phyloP scores from a whole-genome alignment of 768 basidiomycete species.

The Gloeostereum incarnatum region DNA sequence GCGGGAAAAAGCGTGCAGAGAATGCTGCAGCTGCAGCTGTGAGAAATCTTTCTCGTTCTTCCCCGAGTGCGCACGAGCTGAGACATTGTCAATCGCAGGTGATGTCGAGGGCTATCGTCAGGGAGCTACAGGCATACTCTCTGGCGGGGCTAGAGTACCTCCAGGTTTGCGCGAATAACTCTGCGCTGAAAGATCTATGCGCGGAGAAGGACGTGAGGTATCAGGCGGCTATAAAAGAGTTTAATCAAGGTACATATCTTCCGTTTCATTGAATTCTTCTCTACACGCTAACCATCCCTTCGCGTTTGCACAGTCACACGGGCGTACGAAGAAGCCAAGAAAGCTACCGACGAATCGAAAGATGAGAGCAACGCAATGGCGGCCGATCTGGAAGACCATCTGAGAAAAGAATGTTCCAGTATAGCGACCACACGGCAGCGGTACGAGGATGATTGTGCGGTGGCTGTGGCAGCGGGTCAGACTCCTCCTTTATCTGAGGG shows the following conservation, averaged over 20 bases:
- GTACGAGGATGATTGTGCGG: too few species aligned
- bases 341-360: too few species aligned
- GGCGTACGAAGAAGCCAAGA: too few species aligned
- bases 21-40: too few species aligned
- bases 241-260: too few species aligned
- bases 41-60: conserved; percentile 45
- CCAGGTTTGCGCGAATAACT: conserved; percentile 58
- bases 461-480: too few species aligned
- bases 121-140: conserved; percentile 53
- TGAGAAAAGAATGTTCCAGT: too few species aligned
- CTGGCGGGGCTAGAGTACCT: conserved; percentile 49
- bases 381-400: too few species aligned
- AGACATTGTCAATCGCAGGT: conserved; percentile 34
- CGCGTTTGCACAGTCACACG: too few species aligned
- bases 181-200: conserved; percentile 48
- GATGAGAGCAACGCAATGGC: too few species aligned
- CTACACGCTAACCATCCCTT: conserved; percentile 42
- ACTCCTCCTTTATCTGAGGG: conserved; percentile 24
- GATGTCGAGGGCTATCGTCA: conserved; percentile 45
- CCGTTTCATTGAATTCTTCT: conserved; percentile 36
- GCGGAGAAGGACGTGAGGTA: conserved; percentile 51
- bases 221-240: conserved; percentile 41
- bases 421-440: too few species aligned
- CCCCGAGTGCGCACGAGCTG: background rate
- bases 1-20: conserved; percentile 41